Conservation (phyloP, 2,329 filamentous ascomycete species). For the Penicillium sp. region DNA sequence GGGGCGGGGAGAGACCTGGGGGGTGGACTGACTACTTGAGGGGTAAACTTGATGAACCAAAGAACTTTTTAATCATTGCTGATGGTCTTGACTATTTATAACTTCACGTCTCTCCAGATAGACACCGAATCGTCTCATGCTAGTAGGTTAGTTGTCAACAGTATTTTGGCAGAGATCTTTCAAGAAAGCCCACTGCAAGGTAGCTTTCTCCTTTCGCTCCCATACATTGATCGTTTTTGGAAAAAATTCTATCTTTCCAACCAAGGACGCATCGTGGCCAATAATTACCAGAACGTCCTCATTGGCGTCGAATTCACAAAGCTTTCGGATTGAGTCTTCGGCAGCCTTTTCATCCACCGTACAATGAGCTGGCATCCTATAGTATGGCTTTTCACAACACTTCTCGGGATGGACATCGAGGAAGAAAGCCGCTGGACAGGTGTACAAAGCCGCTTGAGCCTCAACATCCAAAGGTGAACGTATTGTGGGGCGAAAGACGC, state of each 20-base stretch:
- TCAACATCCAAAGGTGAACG: background rate
- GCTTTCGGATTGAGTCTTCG: background rate
- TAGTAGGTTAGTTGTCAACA: too few relatives aligned
- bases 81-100: too few relatives aligned
- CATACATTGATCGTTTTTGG: background rate
- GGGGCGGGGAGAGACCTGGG: too few relatives aligned
- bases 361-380: background rate
- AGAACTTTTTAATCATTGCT: too few relatives aligned
- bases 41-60: too few relatives aligned
- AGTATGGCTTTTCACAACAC: background rate
- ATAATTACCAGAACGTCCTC: slow-evolving; percentile 4
- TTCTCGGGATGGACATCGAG: background rate
- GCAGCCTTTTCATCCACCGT: slow-evolving; percentile 4
- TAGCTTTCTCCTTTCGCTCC: background rate
- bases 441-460: background rate
- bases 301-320: background rate
- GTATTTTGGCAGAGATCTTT: background rate
- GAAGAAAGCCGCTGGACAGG: background rate
- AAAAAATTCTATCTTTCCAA: background rate
- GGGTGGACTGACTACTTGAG: too few relatives aligned
- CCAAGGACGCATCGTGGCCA: slow-evolving; percentile 1
- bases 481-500: background rate
- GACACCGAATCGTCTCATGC: too few relatives aligned
- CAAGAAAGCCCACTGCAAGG: background rate
- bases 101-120: too few relatives aligned